A percentile compares a stretch with the other conserved stretches of the same genome.
Evolutionary conservation across 2,329 filamentous ascomycete species (phyloP).

Genomic region (Microcyclosporella mali): DNA sequence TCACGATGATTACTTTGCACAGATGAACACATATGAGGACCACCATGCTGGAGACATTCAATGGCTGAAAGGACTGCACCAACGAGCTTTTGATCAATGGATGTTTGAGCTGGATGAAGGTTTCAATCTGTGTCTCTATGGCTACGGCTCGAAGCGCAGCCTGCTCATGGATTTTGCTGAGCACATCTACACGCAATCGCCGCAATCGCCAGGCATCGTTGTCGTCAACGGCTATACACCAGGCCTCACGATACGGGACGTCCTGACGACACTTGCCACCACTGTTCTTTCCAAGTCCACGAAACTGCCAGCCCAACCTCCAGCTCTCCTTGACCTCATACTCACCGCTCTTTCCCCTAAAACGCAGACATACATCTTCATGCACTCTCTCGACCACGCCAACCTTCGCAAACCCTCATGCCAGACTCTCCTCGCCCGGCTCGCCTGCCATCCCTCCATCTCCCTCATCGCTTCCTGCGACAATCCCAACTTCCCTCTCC

Average conservation of each 20-base stretch:
- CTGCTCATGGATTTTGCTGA: conserved; percentile 71
- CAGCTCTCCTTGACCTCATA: conserved; percentile 62
- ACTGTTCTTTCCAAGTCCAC: conserved; percentile 49
- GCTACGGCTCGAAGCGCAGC: conserved; percentile 80
- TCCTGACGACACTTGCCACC: conserved; percentile 61
- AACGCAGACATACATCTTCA: conserved; percentile 31
- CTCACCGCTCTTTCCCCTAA: conserved; percentile 46
- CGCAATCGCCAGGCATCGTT: conserved; percentile 56
- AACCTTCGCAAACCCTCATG: conserved; percentile 64
- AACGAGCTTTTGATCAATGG: conserved; percentile 85
- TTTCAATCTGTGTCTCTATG: conserved; percentile 87
- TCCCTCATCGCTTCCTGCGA: conserved; percentile 75
- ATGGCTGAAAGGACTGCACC: conserved; percentile 68
- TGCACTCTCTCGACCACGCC: conserved; percentile 81
- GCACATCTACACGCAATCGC: conserved; percentile 52
- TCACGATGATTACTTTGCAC: conserved; percentile 83
- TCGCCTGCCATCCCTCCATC: conserved; percentile 68
- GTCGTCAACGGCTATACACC: conserved; percentile 80
- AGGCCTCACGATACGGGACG: conserved; percentile 60
- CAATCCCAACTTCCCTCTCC: conserved; percentile 75
- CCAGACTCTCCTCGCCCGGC: conserved; percentile 67
- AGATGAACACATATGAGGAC: conserved; percentile 59
- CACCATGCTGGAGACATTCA: conserved; percentile 64
- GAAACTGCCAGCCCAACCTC: conserved; percentile 59
- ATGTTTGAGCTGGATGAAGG: conserved; percentile 78